Evolutionary conservation across 805 yeast species (phyloP).

Genomic region (Saturnispora quitensis): DNA sequence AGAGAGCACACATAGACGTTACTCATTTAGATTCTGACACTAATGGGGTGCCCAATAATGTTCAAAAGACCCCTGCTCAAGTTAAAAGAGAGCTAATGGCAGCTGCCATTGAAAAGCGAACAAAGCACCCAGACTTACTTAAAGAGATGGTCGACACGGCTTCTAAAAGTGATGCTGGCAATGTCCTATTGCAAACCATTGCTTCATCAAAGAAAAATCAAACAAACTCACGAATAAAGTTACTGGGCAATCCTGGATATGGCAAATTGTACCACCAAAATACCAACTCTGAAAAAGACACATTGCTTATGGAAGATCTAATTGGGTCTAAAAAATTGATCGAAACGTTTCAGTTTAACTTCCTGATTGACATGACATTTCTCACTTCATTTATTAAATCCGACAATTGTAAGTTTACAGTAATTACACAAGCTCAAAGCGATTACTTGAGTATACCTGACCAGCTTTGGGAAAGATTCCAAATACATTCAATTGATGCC

Average conservation of each 20-base stretch:
- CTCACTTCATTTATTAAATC: conserved; percentile 18
- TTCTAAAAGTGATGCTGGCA: not conserved
- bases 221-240: conserved; percentile 20
- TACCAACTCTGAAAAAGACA: conserved; percentile 19
- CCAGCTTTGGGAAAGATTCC: conserved; percentile 13
- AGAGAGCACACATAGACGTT: conserved; percentile 4
- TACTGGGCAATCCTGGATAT: conserved; percentile 19
- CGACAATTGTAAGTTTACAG: conserved; percentile 14
- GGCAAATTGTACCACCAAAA: conserved; percentile 11
- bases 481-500: conserved; percentile 24
- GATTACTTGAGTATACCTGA: conserved; percentile 29
- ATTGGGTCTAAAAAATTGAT: conserved; percentile 19
- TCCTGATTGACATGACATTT: conserved; percentile 24
- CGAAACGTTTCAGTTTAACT: conserved; percentile 27
- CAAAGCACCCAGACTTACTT: conserved; percentile 1
- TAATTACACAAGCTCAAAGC: conserved; percentile 28
- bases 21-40: conserved; percentile 10
- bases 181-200: not conserved
- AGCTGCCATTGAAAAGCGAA: conserved; percentile 19
- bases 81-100: conserved; percentile 16
- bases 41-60: not conserved
- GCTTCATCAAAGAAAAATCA: not conserved
- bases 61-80: conserved; percentile 6
- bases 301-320: conserved; percentile 22
- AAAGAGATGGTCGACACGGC: not conserved